Percentiles rank a stretch among this genome's conserved stretches.
Conservation (phyloP, 805 yeast species). For the Phaffomyces thermotolerans region DNA sequence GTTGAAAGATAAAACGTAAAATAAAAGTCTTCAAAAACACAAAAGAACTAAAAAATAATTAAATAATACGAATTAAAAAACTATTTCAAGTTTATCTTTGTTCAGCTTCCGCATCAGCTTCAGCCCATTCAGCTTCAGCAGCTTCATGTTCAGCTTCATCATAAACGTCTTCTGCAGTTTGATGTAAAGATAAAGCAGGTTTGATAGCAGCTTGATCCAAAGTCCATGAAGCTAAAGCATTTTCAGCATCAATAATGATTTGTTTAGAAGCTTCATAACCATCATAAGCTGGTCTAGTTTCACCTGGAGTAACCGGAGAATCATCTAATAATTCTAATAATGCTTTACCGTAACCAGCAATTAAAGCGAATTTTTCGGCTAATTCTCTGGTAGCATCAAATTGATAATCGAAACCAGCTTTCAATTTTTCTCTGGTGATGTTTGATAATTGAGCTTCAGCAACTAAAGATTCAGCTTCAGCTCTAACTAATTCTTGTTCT, state of each 20-base stretch:
- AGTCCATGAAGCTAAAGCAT: constrained; percentile 94
- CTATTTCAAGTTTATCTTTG: constrained; percentile 22
- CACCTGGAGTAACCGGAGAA: constrained; percentile 98
- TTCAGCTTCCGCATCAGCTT: constrained; percentile 30
- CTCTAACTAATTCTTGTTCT: constrained; percentile 98
- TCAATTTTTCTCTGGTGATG: constrained; percentile 95
- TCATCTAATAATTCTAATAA: constrained; percentile 92
- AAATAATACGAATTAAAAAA: neutral
- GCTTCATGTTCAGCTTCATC: constrained; percentile 44
- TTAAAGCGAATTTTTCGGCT: constrained; percentile 91
- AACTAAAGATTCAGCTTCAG: constrained; percentile 97
- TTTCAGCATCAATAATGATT: constrained; percentile 94
- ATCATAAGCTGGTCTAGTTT: constrained; percentile 95
- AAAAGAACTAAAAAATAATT: neutral
- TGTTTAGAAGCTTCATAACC: constrained; percentile 98
- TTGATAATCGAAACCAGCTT: constrained; percentile 95
- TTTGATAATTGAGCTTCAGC: constrained; percentile 98
- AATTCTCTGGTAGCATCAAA: constrained; percentile 93
- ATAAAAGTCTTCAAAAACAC: neutral
- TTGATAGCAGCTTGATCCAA: constrained; percentile 90
- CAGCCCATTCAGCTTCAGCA: constrained; percentile 43
- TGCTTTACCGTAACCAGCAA: constrained; percentile 99
- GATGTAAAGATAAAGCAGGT: constrained; percentile 67
- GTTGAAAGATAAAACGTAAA: neutral
- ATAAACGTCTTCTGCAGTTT: constrained; percentile 47